phyloP scores from a whole-genome alignment of 805 yeast genomes.

The Metschnikowia reukaufii region DNA sequence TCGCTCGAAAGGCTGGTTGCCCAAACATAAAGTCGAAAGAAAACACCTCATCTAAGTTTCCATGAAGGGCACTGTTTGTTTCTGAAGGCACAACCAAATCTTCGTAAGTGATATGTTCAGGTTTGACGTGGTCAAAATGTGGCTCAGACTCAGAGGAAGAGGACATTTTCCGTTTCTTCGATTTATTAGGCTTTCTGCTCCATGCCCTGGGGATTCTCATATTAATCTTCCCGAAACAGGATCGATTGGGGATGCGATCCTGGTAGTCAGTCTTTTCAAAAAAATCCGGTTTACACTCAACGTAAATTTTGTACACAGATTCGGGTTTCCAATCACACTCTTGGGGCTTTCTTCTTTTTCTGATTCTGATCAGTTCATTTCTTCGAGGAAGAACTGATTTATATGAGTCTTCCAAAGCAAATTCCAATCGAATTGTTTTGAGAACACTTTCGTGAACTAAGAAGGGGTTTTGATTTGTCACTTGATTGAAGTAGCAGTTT shows the following conservation, averaged over 20 bases:
- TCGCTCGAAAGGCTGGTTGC: conserved; percentile 11
- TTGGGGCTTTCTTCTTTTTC: conserved; percentile 17
- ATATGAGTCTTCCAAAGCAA: conserved; percentile 16
- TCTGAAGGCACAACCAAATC: conserved; percentile 9
- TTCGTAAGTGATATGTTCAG: conserved; percentile 7
- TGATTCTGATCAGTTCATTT: conserved; percentile 10
- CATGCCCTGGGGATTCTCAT: conserved; percentile 43
- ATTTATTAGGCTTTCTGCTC: conserved; percentile 28
- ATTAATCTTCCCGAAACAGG: conserved; percentile 42
- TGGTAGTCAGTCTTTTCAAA: conserved; percentile 31
- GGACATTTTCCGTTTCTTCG: conserved; percentile 12
- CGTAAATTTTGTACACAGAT: conserved; percentile 20
- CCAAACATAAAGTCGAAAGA: conserved; percentile 17
- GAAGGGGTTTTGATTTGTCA: conserved; percentile 16
- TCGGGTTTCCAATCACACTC: conserved; percentile 23
- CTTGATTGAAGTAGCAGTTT: conserved; percentile 13
- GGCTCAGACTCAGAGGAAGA: conserved; percentile 7
- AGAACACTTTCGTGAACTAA: conserved; percentile 17
- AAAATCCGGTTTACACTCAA: conserved; percentile 25
- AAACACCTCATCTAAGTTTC: conserved; percentile 10
- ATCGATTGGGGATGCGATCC: conserved; percentile 28
- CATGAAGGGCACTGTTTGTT: background rate
- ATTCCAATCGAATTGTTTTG: conserved; percentile 15
- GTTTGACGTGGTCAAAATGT: conserved; percentile 2
- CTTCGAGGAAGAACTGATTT: conserved; percentile 7